Percentiles rank a stretch among this genome's conserved stretches.
phyloP scores from a whole-genome alignment of 805 yeast species.

The Ogataea nakhonphanomensis region DNA sequence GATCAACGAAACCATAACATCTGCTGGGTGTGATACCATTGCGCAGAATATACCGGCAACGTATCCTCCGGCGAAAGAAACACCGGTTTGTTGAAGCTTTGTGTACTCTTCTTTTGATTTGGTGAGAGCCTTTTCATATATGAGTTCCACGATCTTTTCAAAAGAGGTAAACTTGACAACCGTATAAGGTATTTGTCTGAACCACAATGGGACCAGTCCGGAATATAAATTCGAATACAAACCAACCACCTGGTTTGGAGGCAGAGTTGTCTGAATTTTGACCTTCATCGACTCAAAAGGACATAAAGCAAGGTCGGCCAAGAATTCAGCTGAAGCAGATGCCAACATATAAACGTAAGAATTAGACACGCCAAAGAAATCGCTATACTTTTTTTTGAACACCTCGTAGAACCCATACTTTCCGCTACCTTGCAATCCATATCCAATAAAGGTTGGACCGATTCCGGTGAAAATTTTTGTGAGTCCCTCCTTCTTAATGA shows the following conservation, averaged over 20 bases:
- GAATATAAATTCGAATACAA: conserved; percentile 67
- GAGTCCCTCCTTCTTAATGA: conserved; percentile 69
- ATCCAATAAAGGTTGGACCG: conserved; percentile 91
- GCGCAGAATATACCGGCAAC: conserved; percentile 98
- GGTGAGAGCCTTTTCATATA: conserved; percentile 65
- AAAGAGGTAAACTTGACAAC: conserved; percentile 96
- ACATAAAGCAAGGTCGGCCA: conserved; percentile 87
- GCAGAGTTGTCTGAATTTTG: conserved; percentile 87
- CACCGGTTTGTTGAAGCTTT: conserved; percentile 81
- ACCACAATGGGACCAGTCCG: conserved; percentile 91
- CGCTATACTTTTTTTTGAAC: conserved; percentile 77
- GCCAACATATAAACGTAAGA: conserved; percentile 78
- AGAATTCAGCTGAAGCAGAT: conserved; percentile 89
- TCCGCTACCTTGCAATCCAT: conserved; percentile 95
- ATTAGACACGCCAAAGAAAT: conserved; percentile 63
- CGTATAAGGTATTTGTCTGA: conserved; percentile 96
- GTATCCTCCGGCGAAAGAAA: conserved; percentile 93
- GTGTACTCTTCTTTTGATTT: conserved; percentile 70
- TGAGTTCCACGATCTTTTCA: conserved; percentile 82
- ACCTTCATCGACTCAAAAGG: conserved; percentile 96
- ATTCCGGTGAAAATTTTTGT: conserved; percentile 80
- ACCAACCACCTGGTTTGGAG: conserved; percentile 69
- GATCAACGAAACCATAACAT: conserved; percentile 93
- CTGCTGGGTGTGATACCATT: conserved; percentile 96
- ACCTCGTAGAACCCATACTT: conserved; percentile 93